phyloP scores from a whole-genome alignment of 2,329 filamentous ascomycete genomes.

The Fusarium concolor region DNA sequence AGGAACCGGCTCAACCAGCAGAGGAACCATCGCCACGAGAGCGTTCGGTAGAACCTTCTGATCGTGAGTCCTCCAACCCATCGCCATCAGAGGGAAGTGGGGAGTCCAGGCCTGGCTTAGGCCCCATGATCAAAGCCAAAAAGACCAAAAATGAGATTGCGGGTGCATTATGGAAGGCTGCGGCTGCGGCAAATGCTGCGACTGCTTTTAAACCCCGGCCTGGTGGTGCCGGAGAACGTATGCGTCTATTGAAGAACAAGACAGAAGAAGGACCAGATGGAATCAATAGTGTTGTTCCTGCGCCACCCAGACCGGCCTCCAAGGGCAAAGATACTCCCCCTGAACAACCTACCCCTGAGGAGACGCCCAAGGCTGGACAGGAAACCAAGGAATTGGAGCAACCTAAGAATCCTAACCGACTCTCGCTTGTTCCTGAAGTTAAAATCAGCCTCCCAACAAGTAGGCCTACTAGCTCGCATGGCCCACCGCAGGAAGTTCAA shows the following conservation, averaged over 20 bases:
- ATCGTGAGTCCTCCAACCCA: conserved; percentile 17
- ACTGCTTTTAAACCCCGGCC: conserved; percentile 83
- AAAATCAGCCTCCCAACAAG: conserved; percentile 66
- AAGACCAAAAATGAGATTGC: conserved; percentile 79
- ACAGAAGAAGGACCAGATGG: conserved; percentile 81
- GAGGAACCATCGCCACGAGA: conserved; percentile 24
- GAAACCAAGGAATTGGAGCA: conserved; percentile 16
- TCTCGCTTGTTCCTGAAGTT: conserved; percentile 64
- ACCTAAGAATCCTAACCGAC: conserved; percentile 49
- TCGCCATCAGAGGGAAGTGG: conserved; percentile 20
- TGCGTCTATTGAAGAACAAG: conserved; percentile 72
- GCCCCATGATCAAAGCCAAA: conserved; percentile 90
- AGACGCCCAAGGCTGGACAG: conserved; percentile 8
- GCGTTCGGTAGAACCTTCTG: conserved; percentile 37
- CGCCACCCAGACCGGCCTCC: conserved; percentile 68
- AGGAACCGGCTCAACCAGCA: conserved; percentile 11
- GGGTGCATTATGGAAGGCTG: conserved; percentile 80
- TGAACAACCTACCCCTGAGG: conserved; percentile 37
- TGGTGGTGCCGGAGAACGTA: conserved; percentile 85
- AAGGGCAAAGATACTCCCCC: conserved; percentile 49
- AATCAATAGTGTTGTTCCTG: conserved; percentile 88
- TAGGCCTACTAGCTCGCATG: conserved; percentile 55
- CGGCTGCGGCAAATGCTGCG: conserved; percentile 63
- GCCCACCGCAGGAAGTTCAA: conserved; percentile 51
- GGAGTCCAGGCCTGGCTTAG: conserved; percentile 58